Base-by-base conservation (phyloP, 495 filamentous ascomycete species). In the Tuber calosporum region DNA sequence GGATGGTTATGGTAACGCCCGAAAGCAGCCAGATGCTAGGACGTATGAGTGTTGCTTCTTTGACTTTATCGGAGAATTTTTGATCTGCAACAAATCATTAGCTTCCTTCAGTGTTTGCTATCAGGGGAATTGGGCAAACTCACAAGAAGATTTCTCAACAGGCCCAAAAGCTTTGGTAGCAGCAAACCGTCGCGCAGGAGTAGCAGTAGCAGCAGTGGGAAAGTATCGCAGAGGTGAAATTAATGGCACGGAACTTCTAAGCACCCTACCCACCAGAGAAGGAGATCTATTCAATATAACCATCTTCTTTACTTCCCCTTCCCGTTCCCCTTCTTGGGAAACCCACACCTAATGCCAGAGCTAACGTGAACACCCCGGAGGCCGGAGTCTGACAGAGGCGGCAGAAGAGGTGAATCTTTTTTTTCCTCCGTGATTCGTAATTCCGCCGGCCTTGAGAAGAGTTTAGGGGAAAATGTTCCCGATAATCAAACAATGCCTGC, bases 21-120 rank as follows among this genome's bases (percentile, higher is more conserved):
- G 76, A 80, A 41, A 77, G 41, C 30, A 80, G 34, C 79, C 79
- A 80, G 62, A 79, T 75, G 38, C 34, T 62, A 5, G 78, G 79
- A 20, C 58, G 69, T 70, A 80, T 80, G 40, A 77, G 75, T 19
- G 79, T 68, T 42, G 17, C 15, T 48, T 77, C 43, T 73, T 80
- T 68, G 38, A 80, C 48, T 17, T 15, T 48, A n/a, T 71, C 67
- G 26, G 77, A 79, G 68, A 48, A 34, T 26, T 75, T 77, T 73
- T 67, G 76, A 37, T 78, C 76, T 78, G 41, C 34, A n/a, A 40
- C 38, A 34, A 34, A 62, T 34, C 7, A 30, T 62, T 62, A 62
- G 53, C 26, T 34, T 62, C 1, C 26, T 2, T 30, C 15, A 15
- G 15, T 34, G 53, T 34, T 30, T 34, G 53, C 53, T 30, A 62